These are phyloP conservation scores for Gossypium arboreum DNA, from an alignment of 345 rosid genomes.

Conservation along the genomic window DNA sequence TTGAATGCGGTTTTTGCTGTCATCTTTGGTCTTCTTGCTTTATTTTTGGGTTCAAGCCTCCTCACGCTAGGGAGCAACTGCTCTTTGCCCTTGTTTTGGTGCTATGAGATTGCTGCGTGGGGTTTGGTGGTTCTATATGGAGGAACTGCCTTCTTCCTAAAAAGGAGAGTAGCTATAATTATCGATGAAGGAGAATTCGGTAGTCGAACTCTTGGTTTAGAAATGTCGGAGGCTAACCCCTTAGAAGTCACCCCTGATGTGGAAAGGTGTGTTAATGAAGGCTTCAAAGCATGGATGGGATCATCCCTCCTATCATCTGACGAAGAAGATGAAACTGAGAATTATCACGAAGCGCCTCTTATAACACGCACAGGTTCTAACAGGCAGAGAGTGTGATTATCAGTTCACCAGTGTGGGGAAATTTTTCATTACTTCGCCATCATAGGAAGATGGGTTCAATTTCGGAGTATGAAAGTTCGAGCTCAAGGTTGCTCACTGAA, in stretches of 20 bases:
- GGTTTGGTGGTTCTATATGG: constrained; percentile 66
- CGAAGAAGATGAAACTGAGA: constrained; percentile 76
- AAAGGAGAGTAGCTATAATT: constrained; percentile 65
- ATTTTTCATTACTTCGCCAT: neutral
- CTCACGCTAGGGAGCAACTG: constrained; percentile 89
- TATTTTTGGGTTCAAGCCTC: constrained; percentile 89
- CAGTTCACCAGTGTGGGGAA: neutral
- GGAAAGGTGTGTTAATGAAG: constrained; percentile 78
- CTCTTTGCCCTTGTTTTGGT: constrained; percentile 86
- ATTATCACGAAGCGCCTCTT: constrained; percentile 45
- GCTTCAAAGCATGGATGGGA: constrained; percentile 92
- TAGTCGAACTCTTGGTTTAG: constrained; percentile 62
- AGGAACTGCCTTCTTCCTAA: constrained; percentile 69
- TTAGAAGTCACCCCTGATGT: constrained; percentile 68
- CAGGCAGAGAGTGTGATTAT: constrained; percentile 42
- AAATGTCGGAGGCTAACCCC: constrained; percentile 80
- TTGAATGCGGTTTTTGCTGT: constrained; percentile 65
- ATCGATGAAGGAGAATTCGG: constrained; percentile 68
- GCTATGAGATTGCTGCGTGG: constrained; percentile 86
- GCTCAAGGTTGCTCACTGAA: neutral
- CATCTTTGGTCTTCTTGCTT: constrained; percentile 73
- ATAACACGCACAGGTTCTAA: constrained; percentile 29
- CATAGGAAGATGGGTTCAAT: constrained; percentile 7
- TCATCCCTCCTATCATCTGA: constrained; percentile 84
- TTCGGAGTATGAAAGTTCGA: constrained; percentile 15